Base-by-base conservation (phyloP, 805 yeast species). In the Candida xiaguanensis region DNA sequence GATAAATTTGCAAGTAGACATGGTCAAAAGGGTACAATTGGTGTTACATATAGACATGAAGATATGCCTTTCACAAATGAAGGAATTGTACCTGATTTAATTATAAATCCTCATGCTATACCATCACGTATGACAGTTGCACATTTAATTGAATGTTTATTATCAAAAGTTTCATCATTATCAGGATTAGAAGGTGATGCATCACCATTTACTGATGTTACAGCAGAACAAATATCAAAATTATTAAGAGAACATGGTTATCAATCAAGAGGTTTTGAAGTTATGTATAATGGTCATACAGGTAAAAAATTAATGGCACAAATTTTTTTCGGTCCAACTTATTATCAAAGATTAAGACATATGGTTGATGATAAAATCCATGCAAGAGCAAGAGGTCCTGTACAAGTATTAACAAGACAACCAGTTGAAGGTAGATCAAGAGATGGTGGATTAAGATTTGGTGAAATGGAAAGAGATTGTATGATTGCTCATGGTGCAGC, bases 91-190 rank as follows among this genome's bases (percentile, higher is more conserved):
- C 99, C 99, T 6, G 99, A 93, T 69, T 74, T 93, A 59, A 88
- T 93, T 56, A 93, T 93, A 61, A 93, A 93, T 64, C 99, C 99
- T 2, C 99, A 93, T 67, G 99, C 98, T 59, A 93, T 93, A 77
- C 99, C 99, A 52, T 93, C 99, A 42, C 97, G 99, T 78, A 93
- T 93, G 99, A 93, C 99, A 29, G 99, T 93, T 45, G 99, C 99
- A 36, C 98, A 93, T 74, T 83, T 93, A 74, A 91, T 93, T 66
- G 99, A 93, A 74, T 93, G 99, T 84, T 73, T 93, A 63, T 72
- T 93, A 53, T 85, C 95, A 36, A 93, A 93, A 67, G 98, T 93
- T 31, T 90, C 97, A 3, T 81, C 98, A 2, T 73, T 93, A 52
- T 82, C 95, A 34, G 99, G 98, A 57, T 77, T 86, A 56, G 99